Conservation (phyloP, 805 yeast species). For the Kodamaea fukazawae region DNA sequence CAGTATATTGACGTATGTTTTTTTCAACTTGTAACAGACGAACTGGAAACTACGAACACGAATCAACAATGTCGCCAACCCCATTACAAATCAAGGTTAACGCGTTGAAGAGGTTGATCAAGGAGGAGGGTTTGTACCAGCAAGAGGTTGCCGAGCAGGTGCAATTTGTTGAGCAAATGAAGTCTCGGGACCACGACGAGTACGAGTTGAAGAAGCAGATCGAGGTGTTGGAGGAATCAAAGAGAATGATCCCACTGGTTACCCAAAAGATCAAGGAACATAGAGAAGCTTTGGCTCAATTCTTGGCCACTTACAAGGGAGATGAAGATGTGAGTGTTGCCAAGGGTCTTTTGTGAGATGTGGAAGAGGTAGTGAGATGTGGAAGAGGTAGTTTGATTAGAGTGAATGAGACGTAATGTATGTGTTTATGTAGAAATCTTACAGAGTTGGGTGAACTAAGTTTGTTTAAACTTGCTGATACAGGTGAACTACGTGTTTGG, state of each 20-base stretch:
- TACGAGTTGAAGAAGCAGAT: slow-evolving; percentile 58
- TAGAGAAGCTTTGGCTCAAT: slow-evolving; percentile 43
- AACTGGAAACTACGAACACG: neutral
- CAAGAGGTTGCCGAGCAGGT: slow-evolving; percentile 58
- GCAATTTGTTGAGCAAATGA: slow-evolving; percentile 45
- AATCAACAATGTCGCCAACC: slow-evolving; percentile 58
- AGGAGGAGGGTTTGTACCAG: slow-evolving; percentile 62
- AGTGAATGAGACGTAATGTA: no score
- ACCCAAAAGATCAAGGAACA: slow-evolving; percentile 17
- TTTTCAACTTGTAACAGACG: slow-evolving; percentile 1
- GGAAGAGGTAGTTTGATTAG: no score
- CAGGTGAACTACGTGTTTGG: no score
- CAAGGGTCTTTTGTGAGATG: slow-evolving; percentile 13
- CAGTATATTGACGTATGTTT: slow-evolving; percentile 1
- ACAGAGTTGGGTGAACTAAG: no score
- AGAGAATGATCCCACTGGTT: slow-evolving; percentile 34
- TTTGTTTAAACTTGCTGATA: no score
- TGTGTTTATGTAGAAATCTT: no score
- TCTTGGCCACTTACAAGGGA: slow-evolving; percentile 32
- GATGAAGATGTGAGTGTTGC: slow-evolving; percentile 35
- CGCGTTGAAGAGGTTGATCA: slow-evolving; percentile 65
- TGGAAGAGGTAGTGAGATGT: no score
- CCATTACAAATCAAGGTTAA: slow-evolving; percentile 66
- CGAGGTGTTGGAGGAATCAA: slow-evolving; percentile 37
- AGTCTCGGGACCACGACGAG: slow-evolving; percentile 49